A percentile compares a stretch with the other conserved stretches of the same genome.
phyloP scores from a whole-genome alignment of 805 yeast genomes.

The Pichia scutulata region DNA sequence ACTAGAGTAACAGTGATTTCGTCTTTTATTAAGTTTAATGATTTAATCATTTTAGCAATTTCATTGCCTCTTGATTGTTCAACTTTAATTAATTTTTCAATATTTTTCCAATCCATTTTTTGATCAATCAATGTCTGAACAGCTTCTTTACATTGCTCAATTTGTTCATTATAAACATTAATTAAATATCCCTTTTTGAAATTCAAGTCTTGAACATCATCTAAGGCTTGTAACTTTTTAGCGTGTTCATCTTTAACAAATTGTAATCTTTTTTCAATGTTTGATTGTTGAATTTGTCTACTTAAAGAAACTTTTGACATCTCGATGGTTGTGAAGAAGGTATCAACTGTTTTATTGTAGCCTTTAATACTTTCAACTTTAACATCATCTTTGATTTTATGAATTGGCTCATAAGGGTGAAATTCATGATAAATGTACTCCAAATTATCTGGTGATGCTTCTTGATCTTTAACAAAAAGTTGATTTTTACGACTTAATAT shows the following conservation, averaged over 20 bases:
- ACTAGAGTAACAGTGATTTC: slow-evolving; percentile 54
- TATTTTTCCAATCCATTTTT: slow-evolving; percentile 91
- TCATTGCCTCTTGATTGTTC: slow-evolving; percentile 62
- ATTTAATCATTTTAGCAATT: slow-evolving; percentile 57
- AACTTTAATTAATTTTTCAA: slow-evolving; percentile 62
- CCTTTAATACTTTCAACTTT: slow-evolving; percentile 43
- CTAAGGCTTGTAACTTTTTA: slow-evolving; percentile 58
- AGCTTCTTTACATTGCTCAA: slow-evolving; percentile 62
- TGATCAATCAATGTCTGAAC: slow-evolving; percentile 64
- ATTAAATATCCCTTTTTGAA: slow-evolving; percentile 66
- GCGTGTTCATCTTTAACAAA: slow-evolving; percentile 69
- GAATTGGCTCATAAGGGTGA: slow-evolving; percentile 43
- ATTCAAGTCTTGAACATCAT: slow-evolving; percentile 54
- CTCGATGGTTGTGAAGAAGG: slow-evolving; percentile 77
- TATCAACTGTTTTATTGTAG: slow-evolving; percentile 76
- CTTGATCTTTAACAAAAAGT: slow-evolving; percentile 35
- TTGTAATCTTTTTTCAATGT: slow-evolving; percentile 66
- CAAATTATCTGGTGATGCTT: slow-evolving; percentile 25
- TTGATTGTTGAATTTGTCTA: slow-evolving; percentile 68
- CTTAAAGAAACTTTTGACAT: slow-evolving; percentile 68
- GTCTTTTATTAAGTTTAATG: slow-evolving; percentile 63
- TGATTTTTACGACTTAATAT: slow-evolving; percentile 58
- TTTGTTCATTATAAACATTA: slow-evolving; percentile 57
- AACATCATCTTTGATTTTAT: slow-evolving; percentile 24
- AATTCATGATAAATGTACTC: slow-evolving; percentile 45